Conservation (phyloP, 192 early-diverging fungal species). For the Backusella luteola region DNA sequence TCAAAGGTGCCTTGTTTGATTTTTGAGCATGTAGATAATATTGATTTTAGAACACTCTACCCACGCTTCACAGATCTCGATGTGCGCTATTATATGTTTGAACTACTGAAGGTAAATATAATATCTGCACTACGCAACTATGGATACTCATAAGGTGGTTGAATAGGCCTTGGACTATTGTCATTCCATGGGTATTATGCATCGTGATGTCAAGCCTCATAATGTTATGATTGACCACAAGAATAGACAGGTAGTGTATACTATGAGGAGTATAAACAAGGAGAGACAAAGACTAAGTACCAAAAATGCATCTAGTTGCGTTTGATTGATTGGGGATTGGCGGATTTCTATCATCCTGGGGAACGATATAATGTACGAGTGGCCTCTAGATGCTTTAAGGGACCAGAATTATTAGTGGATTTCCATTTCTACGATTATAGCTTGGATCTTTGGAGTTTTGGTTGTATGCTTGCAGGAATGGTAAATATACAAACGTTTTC, state of each 20-base stretch:
- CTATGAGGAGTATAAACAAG: neutral
- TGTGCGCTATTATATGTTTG: conserved; percentile 95
- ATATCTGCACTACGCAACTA: neutral
- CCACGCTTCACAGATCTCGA: conserved; percentile 95
- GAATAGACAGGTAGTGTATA: conserved; percentile 57
- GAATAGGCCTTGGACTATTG: conserved; percentile 91
- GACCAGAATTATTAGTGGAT: conserved; percentile 96
- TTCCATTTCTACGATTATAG: conserved; percentile 99
- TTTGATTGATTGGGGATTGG: conserved; percentile 98
- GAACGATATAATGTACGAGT: conserved; percentile 98
- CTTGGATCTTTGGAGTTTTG: conserved; percentile 98
- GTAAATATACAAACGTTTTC: conserved; percentile 38
- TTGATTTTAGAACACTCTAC: conserved; percentile 95
- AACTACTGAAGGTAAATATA: conserved; percentile 79
- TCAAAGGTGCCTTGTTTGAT: conserved; percentile 96
- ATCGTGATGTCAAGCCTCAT: conserved; percentile 99
- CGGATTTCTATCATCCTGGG: conserved; percentile 98
- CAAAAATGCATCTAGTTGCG: conserved; percentile 57
- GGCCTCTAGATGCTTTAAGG: conserved; percentile 98
- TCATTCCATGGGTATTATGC: conserved; percentile 99
- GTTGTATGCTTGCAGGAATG: conserved; percentile 99
- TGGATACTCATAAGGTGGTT: neutral
- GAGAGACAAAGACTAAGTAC: neutral
- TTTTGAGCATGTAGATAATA: conserved; percentile 96
- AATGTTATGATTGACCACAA: conserved; percentile 99